phyloP scores from a whole-genome alignment of 2,329 filamentous ascomycete genomes.

The Xylariomycetidae sp. region DNA sequence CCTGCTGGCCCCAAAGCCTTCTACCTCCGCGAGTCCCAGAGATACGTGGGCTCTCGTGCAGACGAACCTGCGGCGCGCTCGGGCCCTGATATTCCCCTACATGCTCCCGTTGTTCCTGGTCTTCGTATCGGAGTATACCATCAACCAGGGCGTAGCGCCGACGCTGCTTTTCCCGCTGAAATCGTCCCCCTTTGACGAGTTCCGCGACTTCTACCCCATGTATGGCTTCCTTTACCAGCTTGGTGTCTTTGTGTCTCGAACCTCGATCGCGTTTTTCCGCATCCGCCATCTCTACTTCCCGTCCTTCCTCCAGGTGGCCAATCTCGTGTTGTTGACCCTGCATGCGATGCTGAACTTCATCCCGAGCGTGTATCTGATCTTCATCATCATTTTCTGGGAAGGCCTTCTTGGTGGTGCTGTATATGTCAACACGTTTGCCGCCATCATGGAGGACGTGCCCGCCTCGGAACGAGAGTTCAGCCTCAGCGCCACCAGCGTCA shows the following conservation, averaged over 20 bases:
- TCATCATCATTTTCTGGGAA: conserved; percentile 86
- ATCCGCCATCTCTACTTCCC: conserved; percentile 77
- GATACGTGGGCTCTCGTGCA: conserved; percentile 30
- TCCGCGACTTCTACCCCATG: conserved; percentile 85
- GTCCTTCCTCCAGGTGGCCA: conserved; percentile 73
- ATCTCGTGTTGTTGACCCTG: conserved; percentile 64
- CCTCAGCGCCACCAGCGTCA: conserved; percentile 81
- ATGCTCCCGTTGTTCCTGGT: conserved; percentile 91
- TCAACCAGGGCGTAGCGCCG: conserved; percentile 90
- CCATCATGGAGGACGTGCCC: conserved; percentile 80
- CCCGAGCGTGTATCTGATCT: conserved; percentile 80
- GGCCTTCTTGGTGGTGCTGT: conserved; percentile 84
- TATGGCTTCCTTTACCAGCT: conserved; percentile 94
- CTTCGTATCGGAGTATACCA: conserved; percentile 94
- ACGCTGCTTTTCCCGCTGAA: conserved; percentile 80
- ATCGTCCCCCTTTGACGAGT: conserved; percentile 71
- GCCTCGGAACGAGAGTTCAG: conserved; percentile 83
- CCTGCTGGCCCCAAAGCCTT: conserved; percentile 39
- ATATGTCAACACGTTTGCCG: conserved; percentile 93
- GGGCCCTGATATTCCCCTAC: conserved; percentile 65
- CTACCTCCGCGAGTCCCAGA: conserved; percentile 28
- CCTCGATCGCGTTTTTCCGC: conserved; percentile 80
- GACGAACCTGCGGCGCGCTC: conserved; percentile 59
- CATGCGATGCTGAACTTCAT: conserved; percentile 79
- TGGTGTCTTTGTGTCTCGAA: conserved; percentile 90